Conservation (phyloP, 148 eudicot species). For the Mesembryanthemum crystallinum region DNA sequence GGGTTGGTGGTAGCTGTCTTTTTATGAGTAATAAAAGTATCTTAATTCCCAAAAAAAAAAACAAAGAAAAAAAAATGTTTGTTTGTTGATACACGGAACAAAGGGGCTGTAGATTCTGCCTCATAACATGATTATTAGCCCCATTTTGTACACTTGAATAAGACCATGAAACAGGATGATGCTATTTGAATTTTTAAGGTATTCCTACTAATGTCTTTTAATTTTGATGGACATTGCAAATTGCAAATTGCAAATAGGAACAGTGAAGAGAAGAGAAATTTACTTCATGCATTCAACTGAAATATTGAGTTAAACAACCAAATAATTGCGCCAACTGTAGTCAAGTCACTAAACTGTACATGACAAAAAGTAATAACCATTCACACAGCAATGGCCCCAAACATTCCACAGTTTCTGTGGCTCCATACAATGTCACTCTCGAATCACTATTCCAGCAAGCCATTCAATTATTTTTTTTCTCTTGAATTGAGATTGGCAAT, state of each 20-base stretch:
- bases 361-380: not conserved
- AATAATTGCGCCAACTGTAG: not conserved
- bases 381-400: not conserved
- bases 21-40: too few species aligned
- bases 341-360: not conserved
- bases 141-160: not conserved
- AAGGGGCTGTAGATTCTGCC: not conserved
- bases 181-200: too few species aligned
- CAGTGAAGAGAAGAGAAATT: not conserved
- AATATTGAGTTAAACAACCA: not conserved
- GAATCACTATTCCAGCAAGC: not conserved
- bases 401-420: not conserved
- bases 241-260: not conserved
- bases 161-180: not conserved
- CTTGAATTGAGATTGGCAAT: not conserved
- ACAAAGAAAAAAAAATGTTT: too few species aligned
- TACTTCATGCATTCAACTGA: not conserved
- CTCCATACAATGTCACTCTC: not conserved
- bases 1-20: too few species aligned
- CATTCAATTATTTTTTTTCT: not conserved
- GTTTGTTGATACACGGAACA: conserved; percentile 10
- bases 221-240: too few species aligned
- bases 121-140: not conserved
- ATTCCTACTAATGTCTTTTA: too few species aligned
- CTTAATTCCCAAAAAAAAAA: too few species aligned